Conservation (phyloP, 495 filamentous ascomycete species). For the Rusavskia elegans region DNA sequence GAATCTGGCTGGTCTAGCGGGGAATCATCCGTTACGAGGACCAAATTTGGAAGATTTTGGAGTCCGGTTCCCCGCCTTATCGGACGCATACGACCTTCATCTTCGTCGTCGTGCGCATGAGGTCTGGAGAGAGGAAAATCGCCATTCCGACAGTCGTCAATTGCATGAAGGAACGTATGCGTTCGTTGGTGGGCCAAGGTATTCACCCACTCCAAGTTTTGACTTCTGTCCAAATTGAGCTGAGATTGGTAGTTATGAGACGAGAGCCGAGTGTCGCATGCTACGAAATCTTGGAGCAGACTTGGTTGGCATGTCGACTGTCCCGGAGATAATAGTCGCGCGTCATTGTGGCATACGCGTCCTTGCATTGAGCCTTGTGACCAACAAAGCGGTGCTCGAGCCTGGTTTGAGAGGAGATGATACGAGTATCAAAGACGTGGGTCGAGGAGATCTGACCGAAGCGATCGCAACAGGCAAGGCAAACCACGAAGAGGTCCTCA, state of each 20-base stretch:
- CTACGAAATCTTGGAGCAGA: slow-evolving; percentile 50
- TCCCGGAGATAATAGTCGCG: slow-evolving; percentile 62
- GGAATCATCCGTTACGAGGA: slow-evolving; percentile 54
- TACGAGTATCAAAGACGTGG: slow-evolving; percentile 22
- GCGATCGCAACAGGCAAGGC: slow-evolving; percentile 50
- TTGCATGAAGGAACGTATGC: slow-evolving; percentile 66
- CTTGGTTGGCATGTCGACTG: slow-evolving; percentile 64
- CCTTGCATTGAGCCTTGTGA: slow-evolving; percentile 63
- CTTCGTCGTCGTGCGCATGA: slow-evolving; percentile 44
- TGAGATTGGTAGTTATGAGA: slow-evolving; percentile 43
- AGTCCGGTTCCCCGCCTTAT: slow-evolving; percentile 53
- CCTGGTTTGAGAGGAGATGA: slow-evolving; percentile 47
- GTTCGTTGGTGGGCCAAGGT: slow-evolving; percentile 57
- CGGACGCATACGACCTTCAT: slow-evolving; percentile 61
- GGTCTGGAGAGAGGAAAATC: slow-evolving; percentile 38
- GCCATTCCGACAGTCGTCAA: slow-evolving; percentile 22
- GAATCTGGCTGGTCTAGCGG: slow-evolving; percentile 56
- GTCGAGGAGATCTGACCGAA: slow-evolving; percentile 32
- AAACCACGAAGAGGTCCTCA: slow-evolving; percentile 57
- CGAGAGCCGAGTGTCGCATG: slow-evolving; percentile 62
- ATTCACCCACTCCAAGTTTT: slow-evolving; percentile 6
- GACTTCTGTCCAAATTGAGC: not conserved
- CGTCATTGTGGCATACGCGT: slow-evolving; percentile 54
- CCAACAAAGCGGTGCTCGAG: slow-evolving; percentile 53
- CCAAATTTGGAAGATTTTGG: slow-evolving; percentile 55